A percentile compares a stretch with the other conserved stretches of the same genome.
Conservation (phyloP, 78 protist species). For the Polysphondylium violaceum region DNA sequence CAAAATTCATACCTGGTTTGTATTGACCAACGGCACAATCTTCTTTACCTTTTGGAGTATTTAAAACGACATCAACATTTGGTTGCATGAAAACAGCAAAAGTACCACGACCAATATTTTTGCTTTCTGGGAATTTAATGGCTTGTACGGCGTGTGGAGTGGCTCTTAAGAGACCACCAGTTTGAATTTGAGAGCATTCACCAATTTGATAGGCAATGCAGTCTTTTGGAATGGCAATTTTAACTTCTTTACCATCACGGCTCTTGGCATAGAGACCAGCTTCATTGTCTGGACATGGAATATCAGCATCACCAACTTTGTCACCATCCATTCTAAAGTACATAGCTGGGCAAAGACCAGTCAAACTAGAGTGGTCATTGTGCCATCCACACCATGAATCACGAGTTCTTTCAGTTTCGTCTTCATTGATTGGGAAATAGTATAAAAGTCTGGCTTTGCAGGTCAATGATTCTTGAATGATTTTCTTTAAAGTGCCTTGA, state of each 20-base stretch:
- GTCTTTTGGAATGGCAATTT: conserved; percentile 69
- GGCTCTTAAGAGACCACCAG: conserved; percentile 82
- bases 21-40: conserved; percentile 68
- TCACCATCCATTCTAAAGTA: conserved; percentile 36
- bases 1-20: conserved; percentile 70
- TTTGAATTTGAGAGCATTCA: conserved; percentile 82
- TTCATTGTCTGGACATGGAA: conserved; percentile 67
- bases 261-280: conserved; percentile 76
- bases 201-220: conserved; percentile 84
- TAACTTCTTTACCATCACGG: conserved; percentile 62
- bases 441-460: conserved; percentile 81
- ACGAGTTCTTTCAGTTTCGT: conserved; percentile 23
- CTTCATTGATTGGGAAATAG: conserved; percentile 82
- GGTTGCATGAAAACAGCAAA: conserved; percentile 88
- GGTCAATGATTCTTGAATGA: conserved; percentile 56
- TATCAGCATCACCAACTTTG: conserved; percentile 1
- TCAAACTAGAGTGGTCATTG: conserved; percentile 76
- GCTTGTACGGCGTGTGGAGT: conserved; percentile 81
- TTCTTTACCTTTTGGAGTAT: conserved; percentile 66
- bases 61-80: conserved; percentile 56
- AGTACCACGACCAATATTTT: conserved; percentile 63
- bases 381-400: conserved; percentile 88
- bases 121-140: conserved; percentile 76
- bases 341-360: conserved; percentile 85
- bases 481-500: not conserved